Evolutionary conservation across 305 asterid species (phyloP).

Genomic region (Fraxinus floribunda): DNA sequence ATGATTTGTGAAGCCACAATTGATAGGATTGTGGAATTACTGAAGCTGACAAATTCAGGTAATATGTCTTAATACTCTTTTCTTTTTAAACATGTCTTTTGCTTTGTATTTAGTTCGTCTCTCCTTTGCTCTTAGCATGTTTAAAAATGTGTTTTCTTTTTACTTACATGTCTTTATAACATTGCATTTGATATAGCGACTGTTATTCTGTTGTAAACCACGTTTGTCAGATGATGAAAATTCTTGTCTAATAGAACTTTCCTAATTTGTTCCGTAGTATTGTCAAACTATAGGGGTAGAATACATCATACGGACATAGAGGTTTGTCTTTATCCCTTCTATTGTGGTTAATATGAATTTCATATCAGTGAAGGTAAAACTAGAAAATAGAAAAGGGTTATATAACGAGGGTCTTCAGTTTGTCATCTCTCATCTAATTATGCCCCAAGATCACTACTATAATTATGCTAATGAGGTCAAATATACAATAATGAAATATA

Average conservation of each 20-base stretch:
- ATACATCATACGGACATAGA: not conserved
- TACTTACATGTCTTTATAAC: conserved; percentile 14
- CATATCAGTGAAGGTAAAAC: not conserved
- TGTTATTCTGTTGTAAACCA: not conserved
- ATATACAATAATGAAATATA: not conserved
- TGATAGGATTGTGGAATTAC: conserved; percentile 86
- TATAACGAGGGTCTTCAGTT: not conserved
- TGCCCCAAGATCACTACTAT: not conserved
- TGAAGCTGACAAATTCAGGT: conserved; percentile 92
- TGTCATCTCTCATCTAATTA: not conserved
- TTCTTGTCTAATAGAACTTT: not conserved
- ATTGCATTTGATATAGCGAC: not conserved
- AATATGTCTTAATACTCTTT: conserved; percentile 33
- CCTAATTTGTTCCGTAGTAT: not conserved
- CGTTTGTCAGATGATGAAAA: conserved; percentile 3
- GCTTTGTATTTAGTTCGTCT: conserved; percentile 4
- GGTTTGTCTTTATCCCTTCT: not conserved
- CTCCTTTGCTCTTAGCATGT: not conserved
- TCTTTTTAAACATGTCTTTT: not conserved
- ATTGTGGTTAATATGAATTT: not conserved
- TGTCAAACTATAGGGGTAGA: not conserved
- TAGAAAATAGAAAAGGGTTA: not conserved
- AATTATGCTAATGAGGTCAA: not conserved
- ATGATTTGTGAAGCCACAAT: conserved; percentile 95
- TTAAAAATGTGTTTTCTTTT: not conserved